Base-by-base conservation (phyloP, 257 asterid genomes). In the Henckelia pumila region DNA sequence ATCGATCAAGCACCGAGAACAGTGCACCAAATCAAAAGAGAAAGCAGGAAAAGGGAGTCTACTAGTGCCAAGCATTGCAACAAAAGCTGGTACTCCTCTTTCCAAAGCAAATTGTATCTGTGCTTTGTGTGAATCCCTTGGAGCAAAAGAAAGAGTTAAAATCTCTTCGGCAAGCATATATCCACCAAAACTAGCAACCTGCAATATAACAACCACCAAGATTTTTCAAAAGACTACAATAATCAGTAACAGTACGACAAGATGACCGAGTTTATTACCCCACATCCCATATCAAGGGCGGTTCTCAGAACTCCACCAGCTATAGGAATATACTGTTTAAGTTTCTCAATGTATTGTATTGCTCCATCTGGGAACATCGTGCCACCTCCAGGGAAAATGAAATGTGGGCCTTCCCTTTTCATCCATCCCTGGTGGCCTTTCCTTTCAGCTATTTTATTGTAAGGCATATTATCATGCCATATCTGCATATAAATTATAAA, bases 111-210 rank as follows among this genome's bases (percentile, higher is more conserved):
- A 94, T 69, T 94, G 99, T 81, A 94, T 91, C 72, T 94, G 98
- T 61, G 95, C 77, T 82, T 91, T 91, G 79, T 89, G 97, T 17
- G 98, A 94, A 83, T 91, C 99, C 75, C 96, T 87, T 52, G 99
- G 98, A 70, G 96, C 99, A 77, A 94, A 91, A 57, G 99, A 91
- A 68, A 94, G 91, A 22, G 98, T 76, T 62, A 91, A 74, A 57
- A 94, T 86, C 71, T 77, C 91, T 71, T 94, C 99, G 10, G 83
- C 74, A 56, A 91, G 95, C 78, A 94, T 85, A 85, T 79, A 87
- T 10, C 99, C 99, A 67, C 99, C 99, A 65, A 94, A 94, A 85
- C 99, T 91, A 73, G 96, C 96, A 79, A 91, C 99, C 99, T 94
- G 75, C 73, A 77, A 56, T 59, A n/a, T 62, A 66, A 70, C 8